Percentiles rank a stretch among this genome's conserved stretches.
Conservation (phyloP, 1,284 basidiomycete genomes). For the Schizopora paradoxa region DNA sequence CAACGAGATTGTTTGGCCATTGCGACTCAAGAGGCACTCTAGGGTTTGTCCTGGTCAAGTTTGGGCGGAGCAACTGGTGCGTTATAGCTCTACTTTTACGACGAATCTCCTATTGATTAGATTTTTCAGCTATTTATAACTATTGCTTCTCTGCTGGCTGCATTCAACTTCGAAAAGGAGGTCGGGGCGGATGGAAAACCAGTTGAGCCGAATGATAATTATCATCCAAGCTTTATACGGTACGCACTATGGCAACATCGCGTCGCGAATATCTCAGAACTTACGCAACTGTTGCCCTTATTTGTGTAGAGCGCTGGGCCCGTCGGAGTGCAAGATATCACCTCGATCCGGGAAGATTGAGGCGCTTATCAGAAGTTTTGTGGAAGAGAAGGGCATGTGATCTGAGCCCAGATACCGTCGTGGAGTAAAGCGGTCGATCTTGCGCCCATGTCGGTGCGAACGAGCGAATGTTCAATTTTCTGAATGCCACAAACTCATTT, state of each 20-base stretch:
- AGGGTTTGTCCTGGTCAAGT: not conserved
- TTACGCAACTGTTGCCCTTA: too few species aligned
- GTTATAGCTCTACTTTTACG: not conserved
- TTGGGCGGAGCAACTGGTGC: not conserved
- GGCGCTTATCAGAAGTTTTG: not conserved
- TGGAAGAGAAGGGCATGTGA: too few species aligned
- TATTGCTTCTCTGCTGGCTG: not conserved
- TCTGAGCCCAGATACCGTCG: too few species aligned
- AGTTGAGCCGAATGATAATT: not conserved
- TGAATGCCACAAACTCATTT: too few species aligned
- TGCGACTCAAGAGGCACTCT: not conserved
- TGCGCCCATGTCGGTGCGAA: too few species aligned
- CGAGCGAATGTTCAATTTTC: too few species aligned
- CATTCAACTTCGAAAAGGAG: not conserved
- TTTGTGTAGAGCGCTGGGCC: too few species aligned
- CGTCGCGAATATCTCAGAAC: not conserved
- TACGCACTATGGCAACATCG: not conserved
- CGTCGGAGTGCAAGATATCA: conserved; percentile 16
- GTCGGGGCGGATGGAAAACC: not conserved
- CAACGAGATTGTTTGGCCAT: not conserved
- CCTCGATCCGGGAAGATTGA: conserved; percentile 10
- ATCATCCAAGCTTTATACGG: conserved; percentile 1
- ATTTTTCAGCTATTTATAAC: conserved; percentile 3
- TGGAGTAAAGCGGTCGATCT: too few species aligned
- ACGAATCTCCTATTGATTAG: not conserved